A percentile compares a stretch with the other conserved stretches of the same genome.
phyloP scores from a whole-genome alignment of 2,329 filamentous ascomycete genomes.

The Epicoccum sorghinum region DNA sequence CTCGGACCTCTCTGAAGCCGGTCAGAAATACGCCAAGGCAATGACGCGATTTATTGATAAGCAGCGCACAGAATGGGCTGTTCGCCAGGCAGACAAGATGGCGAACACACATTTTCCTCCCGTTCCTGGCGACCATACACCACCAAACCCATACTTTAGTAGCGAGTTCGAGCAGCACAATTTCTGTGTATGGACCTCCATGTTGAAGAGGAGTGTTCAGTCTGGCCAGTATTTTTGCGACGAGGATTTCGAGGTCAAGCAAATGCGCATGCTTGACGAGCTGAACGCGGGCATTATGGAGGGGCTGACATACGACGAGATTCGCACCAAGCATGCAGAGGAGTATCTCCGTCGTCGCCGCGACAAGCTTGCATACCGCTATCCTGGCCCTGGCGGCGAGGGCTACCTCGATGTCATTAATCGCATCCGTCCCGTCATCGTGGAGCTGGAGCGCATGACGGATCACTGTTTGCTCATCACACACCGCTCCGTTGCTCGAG shows the following conservation, averaged over 20 bases:
- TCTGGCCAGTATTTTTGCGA: conserved; percentile 92
- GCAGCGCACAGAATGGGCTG: conserved; percentile 81
- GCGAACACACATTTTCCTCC: conserved; percentile 85
- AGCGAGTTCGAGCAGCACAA: conserved; percentile 68
- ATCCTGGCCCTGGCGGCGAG: conserved; percentile 93
- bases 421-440: conserved; percentile 90
- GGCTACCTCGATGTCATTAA: conserved; percentile 98
- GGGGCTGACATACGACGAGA: conserved; percentile 92
- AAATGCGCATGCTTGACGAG: conserved; percentile 98
- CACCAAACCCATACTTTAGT: conserved; percentile 84
- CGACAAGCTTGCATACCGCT: conserved; percentile 95
- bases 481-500: conserved; percentile 88
- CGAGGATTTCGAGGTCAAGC: conserved; percentile 91
- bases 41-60: conserved; percentile 83
- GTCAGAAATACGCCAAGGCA: conserved; percentile 77
- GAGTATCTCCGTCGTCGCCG: conserved; percentile 80
- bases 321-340: conserved; percentile 75
- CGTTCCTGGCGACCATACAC: conserved; percentile 86
- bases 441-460: conserved; percentile 95
- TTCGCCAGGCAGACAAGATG: conserved; percentile 79
- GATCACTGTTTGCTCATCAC: conserved; percentile 93
- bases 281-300: conserved; percentile 93
- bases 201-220: conserved; percentile 88
- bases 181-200: conserved; percentile 98
- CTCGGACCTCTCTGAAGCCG: conserved; percentile 80